Conservation (phyloP, 1,139 yeast genomes). For the Taphrina populina region DNA sequence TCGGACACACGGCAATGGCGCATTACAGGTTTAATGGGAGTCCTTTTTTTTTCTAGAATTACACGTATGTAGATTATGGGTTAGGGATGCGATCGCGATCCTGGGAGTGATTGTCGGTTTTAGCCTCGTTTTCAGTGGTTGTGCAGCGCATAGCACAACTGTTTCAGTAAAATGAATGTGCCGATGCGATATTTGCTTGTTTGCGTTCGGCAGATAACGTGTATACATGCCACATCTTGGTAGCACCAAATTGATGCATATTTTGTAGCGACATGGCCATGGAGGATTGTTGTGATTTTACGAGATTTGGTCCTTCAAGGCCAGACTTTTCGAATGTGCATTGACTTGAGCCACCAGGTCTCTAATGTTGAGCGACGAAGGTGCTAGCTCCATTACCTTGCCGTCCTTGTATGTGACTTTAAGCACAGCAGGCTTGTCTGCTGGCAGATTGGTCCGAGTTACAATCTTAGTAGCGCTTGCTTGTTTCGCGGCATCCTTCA, state of each 20-base stretch:
- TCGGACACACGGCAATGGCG: not conserved
- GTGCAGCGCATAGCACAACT: too few relatives aligned
- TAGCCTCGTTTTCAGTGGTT: too few relatives aligned
- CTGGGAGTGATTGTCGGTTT: too few relatives aligned
- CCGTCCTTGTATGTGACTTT: conserved; percentile 80
- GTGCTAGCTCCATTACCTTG: conserved; percentile 57
- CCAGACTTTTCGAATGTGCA: conserved; percentile 24
- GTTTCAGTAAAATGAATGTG: too few relatives aligned
- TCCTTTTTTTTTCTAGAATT: not conserved
- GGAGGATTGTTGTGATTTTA: too few relatives aligned
- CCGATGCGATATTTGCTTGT: too few relatives aligned
- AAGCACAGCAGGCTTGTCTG: conserved; percentile 50
- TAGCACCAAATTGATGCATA: too few relatives aligned
- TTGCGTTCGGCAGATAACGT: too few relatives aligned
- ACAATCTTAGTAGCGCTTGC: conserved; percentile 22
- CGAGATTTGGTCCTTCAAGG: conserved; percentile 25
- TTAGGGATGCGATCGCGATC: too few relatives aligned
- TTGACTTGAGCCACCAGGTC: conserved; percentile 17
- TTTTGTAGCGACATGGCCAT: too few relatives aligned
- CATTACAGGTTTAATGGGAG: not conserved
- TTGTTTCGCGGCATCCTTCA: conserved; percentile 29
- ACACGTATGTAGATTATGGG: not conserved
- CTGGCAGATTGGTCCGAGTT: not conserved
- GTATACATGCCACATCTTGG: too few relatives aligned
- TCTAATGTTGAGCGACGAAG: conserved; percentile 3